Base-by-base conservation (phyloP, 768 basidiomycete species). In the Lactarius trivialis region DNA sequence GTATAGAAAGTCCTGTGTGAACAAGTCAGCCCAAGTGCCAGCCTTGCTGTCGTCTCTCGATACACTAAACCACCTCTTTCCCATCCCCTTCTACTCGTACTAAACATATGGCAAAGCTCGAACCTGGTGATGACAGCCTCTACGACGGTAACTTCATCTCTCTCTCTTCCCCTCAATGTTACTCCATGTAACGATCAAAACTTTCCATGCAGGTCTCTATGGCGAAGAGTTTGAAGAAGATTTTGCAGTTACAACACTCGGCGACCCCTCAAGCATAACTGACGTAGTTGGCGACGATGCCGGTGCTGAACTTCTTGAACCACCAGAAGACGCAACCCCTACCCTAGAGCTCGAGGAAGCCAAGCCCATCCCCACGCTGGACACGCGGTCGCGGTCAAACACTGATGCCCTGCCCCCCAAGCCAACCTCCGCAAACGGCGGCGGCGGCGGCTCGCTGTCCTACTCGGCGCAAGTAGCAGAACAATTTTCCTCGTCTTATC, bases 381-480 rank as follows among this genome's bases (percentile, higher is more conserved):
- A 66, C 48, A 62, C 59, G 2, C 61, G 21, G n/a, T 21, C 55
- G 9, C 51, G 51, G 17, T 43, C 12, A 1, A 54, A 14, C 15
- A 26, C 55, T 8, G 58, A 37, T 21, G 37, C 65, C 7, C 61
- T 67, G 6, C 67, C 67, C 12, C 60, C 65, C 0, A 66, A 63
- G 9, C 67, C 67, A 2, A 3, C 60, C 1, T 43, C 62, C 3
- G 43, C 43, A 0, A 8, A 6, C 12, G 37, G n/a, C 14, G 36
- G 9, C 55, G 30, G 7, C 55, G 71, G 69, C 12, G 53, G 73
- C 48, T 45, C 76, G 14, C 56, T 83, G 63, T 86, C 80, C 8
- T 85, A 83, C 70, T 86, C 81, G 39, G 85, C 81, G 4, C 85
- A 84, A 73, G 81, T 84, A 54, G 85, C 83, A 17, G 83, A 82